Base-by-base conservation (phyloP, 495 filamentous ascomycete genomes). In the Xylaria intraflava region DNA sequence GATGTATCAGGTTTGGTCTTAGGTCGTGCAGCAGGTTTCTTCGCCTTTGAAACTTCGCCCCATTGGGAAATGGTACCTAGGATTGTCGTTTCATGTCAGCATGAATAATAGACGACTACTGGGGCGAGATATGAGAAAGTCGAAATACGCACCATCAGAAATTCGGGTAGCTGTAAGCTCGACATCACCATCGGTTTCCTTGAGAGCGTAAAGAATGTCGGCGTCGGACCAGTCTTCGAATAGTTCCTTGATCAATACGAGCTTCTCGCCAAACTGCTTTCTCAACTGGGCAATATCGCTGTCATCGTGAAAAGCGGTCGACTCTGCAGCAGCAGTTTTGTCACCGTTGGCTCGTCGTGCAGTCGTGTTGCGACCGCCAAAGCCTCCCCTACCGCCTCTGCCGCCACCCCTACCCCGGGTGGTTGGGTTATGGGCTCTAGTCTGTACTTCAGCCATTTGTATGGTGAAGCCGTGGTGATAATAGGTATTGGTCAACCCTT, bases 31-130 rank as follows among this genome's bases (percentile, higher is more conserved):
- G 88, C 78, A 65, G 93, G 88, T 71, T 90, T 88, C 65, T 84
- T 86, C 69, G 85, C 85, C 79, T 95, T 95, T 73, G 92, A 89
- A 64, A 97, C 90, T 71, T 96, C 90, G 55, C 85, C 88, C 87
- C 94, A 99, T 77, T 92, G 90, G 56, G 90, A 83, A 60, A 95
- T 86, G 51, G 84, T 84, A 58, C 92, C 92, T 96, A 63, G 26
- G 42, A 42, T 48, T 26, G 31, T 19, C 40, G 45, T 17, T 44
- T 39, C 20, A 56, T 56, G 60, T 71, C 49, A 73, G 59, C 51
- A 54, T 60, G 38, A 36, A 53, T 39, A 60, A 49, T 60, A 12
- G 41, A 53, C 29, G 40, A 41, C n/a, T 17, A 42, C 26, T n/a
- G 31, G 16, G 27, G 35, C 29, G 20, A 14, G 39, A 44, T 24